phyloP scores from a whole-genome alignment of 495 filamentous ascomycete genomes.

The Lichenothelia convexa region DNA sequence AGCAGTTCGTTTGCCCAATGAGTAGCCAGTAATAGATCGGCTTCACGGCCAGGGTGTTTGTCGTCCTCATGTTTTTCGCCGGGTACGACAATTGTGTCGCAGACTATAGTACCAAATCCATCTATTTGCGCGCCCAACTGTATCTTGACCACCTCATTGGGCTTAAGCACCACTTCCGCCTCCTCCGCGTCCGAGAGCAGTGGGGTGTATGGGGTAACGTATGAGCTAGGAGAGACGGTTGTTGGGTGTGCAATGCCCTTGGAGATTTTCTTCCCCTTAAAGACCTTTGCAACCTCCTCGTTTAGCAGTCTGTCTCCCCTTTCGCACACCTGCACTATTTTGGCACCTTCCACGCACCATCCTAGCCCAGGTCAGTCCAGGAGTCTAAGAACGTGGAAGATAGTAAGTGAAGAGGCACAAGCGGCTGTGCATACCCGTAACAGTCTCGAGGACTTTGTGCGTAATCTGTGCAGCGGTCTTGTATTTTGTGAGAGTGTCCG shows the following conservation, averaged over 20 bases:
- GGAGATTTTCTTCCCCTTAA: constrained; percentile 88
- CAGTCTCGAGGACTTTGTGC: constrained; percentile 78
- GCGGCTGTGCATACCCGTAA: too few relatives aligned
- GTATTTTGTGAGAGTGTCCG: constrained; percentile 96
- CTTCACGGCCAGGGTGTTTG: constrained; percentile 48
- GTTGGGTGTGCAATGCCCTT: constrained; percentile 93
- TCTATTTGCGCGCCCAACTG: constrained; percentile 97
- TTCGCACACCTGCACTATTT: constrained; percentile 83
- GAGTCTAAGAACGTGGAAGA: constrained; percentile 12
- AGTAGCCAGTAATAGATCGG: constrained; percentile 77
- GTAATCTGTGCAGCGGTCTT: constrained; percentile 90
- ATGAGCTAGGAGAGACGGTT: constrained; percentile 83
- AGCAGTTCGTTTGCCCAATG: constrained; percentile 93
- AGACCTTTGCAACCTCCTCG: constrained; percentile 86
- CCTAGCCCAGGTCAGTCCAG: too few relatives aligned
- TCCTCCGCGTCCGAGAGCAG: constrained; percentile 70
- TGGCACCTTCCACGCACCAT: constrained; percentile 67
- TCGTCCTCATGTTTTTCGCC: constrained; percentile 37
- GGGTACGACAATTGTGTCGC: constrained; percentile 67
- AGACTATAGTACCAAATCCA: constrained; percentile 90
- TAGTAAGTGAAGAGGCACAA: too few relatives aligned
- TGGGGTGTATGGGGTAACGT: constrained; percentile 93
- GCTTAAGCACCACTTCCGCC: constrained; percentile 57
- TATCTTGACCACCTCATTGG: constrained; percentile 78
- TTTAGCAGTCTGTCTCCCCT: constrained; percentile 87